phyloP scores from a whole-genome alignment of 495 filamentous ascomycete species.

The Cercophora samala region DNA sequence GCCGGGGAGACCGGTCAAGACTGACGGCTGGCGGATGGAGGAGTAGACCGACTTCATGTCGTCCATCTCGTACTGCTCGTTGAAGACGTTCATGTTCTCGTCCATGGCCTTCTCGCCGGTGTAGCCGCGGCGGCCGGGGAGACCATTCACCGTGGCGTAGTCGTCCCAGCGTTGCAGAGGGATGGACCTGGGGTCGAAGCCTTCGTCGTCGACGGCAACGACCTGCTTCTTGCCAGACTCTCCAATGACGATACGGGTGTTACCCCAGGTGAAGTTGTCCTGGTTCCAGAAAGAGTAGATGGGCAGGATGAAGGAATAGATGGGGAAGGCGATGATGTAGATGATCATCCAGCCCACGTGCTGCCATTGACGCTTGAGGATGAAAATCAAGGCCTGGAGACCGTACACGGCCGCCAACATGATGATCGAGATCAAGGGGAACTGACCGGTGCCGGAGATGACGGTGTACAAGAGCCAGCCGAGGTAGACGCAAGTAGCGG shows the following conservation, averaged over 20 bases:
- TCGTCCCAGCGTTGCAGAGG: conserved; percentile 97
- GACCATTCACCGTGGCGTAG: conserved; percentile 84
- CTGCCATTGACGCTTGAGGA: conserved; percentile 94
- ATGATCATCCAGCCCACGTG: conserved; percentile 99
- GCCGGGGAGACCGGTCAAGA: conserved; percentile 80
- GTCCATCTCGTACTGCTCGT: conserved; percentile 87
- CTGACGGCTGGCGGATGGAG: conserved; percentile 87
- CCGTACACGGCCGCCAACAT: conserved; percentile 91
- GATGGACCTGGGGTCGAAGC: conserved; percentile 86
- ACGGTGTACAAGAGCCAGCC: conserved; percentile 84
- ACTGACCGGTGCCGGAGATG: conserved; percentile 64
- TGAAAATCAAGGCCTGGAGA: conserved; percentile 93
- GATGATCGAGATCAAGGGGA: conserved; percentile 82
- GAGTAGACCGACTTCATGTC: conserved; percentile 97
- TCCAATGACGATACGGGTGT: conserved; percentile 92
- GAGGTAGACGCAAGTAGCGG: conserved; percentile 85
- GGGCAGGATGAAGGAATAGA: conserved; percentile 88
- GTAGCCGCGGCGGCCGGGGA: conserved; percentile 82
- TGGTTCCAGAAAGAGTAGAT: conserved; percentile 99
- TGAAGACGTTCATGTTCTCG: conserved; percentile 52
- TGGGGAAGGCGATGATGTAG: conserved; percentile 88
- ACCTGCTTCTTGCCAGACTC: conserved; percentile 88
- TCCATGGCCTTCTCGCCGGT: conserved; percentile 61
- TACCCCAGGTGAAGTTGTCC: conserved; percentile 98
- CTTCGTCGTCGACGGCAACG: conserved; percentile 80